Percentiles rank a stretch among this genome's conserved stretches.
Evolutionary conservation across 176 grass and related monocot species (phyloP).

Genomic region (Raddia guianensis): DNA sequence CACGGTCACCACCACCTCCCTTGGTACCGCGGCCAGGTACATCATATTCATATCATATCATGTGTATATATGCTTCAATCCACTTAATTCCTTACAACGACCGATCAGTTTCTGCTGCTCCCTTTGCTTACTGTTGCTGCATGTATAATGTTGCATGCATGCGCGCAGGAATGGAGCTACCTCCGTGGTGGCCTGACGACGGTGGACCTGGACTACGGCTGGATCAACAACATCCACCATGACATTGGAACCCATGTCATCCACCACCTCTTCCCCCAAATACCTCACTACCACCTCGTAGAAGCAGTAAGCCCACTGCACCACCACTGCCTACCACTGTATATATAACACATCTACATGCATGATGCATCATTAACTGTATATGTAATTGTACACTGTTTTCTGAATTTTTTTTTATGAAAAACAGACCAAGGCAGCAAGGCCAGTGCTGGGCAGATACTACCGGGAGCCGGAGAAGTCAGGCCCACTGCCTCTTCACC

Average conservation of each 20-base stretch:
- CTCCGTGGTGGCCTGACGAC: conserved; percentile 84
- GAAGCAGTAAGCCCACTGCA: conserved; percentile 79
- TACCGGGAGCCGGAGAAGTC: conserved; percentile 79
- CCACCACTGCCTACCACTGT: too few relatives aligned
- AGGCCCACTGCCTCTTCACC: conserved; percentile 66
- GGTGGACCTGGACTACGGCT: conserved; percentile 85
- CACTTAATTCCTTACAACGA: too few relatives aligned
- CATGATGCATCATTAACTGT: too few relatives aligned
- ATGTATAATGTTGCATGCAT: too few relatives aligned
- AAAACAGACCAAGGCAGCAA: conserved; percentile 73
- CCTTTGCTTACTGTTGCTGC: too few relatives aligned
- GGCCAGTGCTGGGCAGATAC: conserved; percentile 72
- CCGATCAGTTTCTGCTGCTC: too few relatives aligned
- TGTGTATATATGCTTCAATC: too few relatives aligned
- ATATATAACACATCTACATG: too few relatives aligned
- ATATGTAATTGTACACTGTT: too few relatives aligned
- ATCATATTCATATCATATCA: too few relatives aligned
- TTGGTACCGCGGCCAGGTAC: conserved; percentile 75
- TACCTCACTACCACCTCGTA: conserved; percentile 85
- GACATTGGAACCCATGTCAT: conserved; percentile 97
- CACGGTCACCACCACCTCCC: conserved; percentile 74
- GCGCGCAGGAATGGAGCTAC: conserved; percentile 84
- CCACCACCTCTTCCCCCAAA: conserved; percentile 95
- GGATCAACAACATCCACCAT: conserved; percentile 96
- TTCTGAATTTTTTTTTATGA: background rate